Base-by-base conservation (phyloP, 1,284 basidiomycete genomes). In the Boletus calvinii region DNA sequence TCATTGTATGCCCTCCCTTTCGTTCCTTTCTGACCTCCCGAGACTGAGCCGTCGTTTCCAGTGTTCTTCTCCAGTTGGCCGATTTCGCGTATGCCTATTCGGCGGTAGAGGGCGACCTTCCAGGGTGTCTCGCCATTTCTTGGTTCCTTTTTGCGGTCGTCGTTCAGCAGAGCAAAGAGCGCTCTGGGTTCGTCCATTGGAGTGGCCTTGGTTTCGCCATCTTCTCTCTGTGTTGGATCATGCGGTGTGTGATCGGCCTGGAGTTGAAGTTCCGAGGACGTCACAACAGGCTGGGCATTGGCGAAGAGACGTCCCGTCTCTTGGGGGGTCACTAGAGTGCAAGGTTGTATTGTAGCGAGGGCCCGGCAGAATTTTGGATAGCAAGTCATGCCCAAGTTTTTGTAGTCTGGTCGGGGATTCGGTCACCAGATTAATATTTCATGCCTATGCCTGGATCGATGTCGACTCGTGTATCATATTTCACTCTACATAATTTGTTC, bases 71-170 rank as follows among this genome's bases (percentile, higher is more conserved):
- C 57, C 92, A 96, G 72, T 83, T 84, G 10, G 94, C 92, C 17
- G 87, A 92, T 3, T 91, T 90, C 4, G 88, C 89, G 2, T 97
- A 98, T 70, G 91, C 92, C 46, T 93, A 93, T 74, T 91, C 91
- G 31, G 85, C 87, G 13, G 77, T 84, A 4, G 93, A 97, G 67
- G 94, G 94, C 52, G 94, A 98, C 64, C 84, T 97, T 43, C 92
- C 92, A 1, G 93, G 89, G 1, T 87, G 90, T 52, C 80, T 94
- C 63, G 89, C 90, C 61, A 91, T 94, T 59, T 81, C 88, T 11
- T 92, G 88, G 86, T 83, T 81, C 37, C 75, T 91, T n/a, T 93
- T 89, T 71, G 92, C 90, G 50, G 85, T 92, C 71, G 90, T 93
- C 70, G 87, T 84, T 20, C 80, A 89, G 56, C 85, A 90, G 72